Evolutionary conservation across 2,329 filamentous ascomycete species (phyloP).

Genomic region (Phyllosticta citrichinensis): DNA sequence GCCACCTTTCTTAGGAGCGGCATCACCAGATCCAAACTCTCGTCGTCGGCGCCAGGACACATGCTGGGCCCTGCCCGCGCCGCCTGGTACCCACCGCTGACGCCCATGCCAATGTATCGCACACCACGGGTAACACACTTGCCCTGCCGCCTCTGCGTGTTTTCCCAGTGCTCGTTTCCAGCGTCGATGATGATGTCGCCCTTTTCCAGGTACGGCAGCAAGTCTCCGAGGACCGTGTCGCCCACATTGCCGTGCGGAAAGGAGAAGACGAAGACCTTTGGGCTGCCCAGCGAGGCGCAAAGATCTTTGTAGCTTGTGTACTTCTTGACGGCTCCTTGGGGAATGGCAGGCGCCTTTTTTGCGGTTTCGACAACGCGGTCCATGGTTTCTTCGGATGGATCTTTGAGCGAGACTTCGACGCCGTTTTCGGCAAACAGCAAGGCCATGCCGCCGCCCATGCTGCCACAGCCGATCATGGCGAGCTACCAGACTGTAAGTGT

Average conservation of each 20-base stretch:
- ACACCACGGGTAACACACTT: constrained; percentile 48
- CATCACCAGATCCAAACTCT: constrained; percentile 48
- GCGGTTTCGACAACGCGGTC: constrained; percentile 33
- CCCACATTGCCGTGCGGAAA: constrained; percentile 40
- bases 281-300: constrained; percentile 37
- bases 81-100: constrained; percentile 60
- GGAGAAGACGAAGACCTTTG: constrained; percentile 44
- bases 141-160: constrained; percentile 53
- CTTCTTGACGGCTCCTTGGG: constrained; percentile 11
- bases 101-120: constrained; percentile 57
- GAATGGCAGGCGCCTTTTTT: constrained; percentile 19
- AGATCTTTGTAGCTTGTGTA: constrained; percentile 39
- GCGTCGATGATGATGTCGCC: constrained; percentile 61
- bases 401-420: constrained; percentile 44
- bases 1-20: constrained; percentile 52
- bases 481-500: constrained; percentile 26
- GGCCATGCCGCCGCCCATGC: constrained; percentile 52
- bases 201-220: constrained; percentile 43
- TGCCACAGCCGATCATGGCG: constrained; percentile 48
- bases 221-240: constrained; percentile 36
- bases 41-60: constrained; percentile 52
- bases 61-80: constrained; percentile 57
- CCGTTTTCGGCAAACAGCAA: constrained; percentile 49
- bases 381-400: constrained; percentile 42
- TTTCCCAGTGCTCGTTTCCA: constrained; percentile 57